A percentile compares a stretch with the other conserved stretches of the same genome.
phyloP scores from a whole-genome alignment of 1,284 basidiomycete species.

The Marasmius oreades region DNA sequence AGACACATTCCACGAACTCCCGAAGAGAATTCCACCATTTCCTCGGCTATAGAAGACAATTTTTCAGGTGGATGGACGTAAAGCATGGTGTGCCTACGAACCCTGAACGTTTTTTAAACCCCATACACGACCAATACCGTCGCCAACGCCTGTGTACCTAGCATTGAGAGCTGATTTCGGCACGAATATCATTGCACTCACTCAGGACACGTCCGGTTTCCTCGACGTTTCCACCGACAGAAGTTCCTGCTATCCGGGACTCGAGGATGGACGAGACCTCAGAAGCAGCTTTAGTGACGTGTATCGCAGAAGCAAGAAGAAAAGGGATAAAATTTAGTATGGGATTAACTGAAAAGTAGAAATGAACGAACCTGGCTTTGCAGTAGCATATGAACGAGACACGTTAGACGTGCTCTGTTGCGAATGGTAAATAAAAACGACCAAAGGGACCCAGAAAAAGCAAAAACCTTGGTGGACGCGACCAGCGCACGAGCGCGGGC shows the following conservation, averaged over 20 bases:
- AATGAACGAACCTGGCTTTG: slow-evolving; percentile 84
- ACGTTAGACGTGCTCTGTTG: slow-evolving; percentile 46
- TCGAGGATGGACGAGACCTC: slow-evolving; percentile 99
- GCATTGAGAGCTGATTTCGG: slow-evolving; percentile 13
- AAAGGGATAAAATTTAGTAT: slow-evolving; percentile 2
- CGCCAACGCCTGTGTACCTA: slow-evolving; percentile 81
- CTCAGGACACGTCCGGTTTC: slow-evolving; percentile 98
- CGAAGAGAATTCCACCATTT: slow-evolving; percentile 99
- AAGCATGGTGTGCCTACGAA: slow-evolving; percentile 29
- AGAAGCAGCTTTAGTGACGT: slow-evolving; percentile 81
- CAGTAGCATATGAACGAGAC: slow-evolving; percentile 90
- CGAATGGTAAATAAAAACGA: slow-evolving; percentile 18
- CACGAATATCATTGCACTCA: slow-evolving; percentile 41
- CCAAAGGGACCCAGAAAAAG: slow-evolving; percentile 15
- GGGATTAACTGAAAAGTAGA: slow-evolving; percentile 1
- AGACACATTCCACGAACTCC: slow-evolving; percentile 98
- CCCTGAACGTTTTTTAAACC: slow-evolving; percentile 89
- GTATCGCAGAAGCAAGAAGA: slow-evolving; percentile 27
- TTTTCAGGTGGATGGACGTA: slow-evolving; percentile 1
- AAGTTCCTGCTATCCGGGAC: slow-evolving; percentile 93
- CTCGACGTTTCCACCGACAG: slow-evolving; percentile 91
- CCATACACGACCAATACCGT: slow-evolving; percentile 99
- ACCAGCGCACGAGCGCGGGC: slow-evolving; percentile 71
- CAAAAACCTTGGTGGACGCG: slow-evolving; percentile 55
- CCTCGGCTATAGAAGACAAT: slow-evolving; percentile 68